Conservation (phyloP, 495 filamentous ascomycete species). For the Penicillium samsonianum region DNA sequence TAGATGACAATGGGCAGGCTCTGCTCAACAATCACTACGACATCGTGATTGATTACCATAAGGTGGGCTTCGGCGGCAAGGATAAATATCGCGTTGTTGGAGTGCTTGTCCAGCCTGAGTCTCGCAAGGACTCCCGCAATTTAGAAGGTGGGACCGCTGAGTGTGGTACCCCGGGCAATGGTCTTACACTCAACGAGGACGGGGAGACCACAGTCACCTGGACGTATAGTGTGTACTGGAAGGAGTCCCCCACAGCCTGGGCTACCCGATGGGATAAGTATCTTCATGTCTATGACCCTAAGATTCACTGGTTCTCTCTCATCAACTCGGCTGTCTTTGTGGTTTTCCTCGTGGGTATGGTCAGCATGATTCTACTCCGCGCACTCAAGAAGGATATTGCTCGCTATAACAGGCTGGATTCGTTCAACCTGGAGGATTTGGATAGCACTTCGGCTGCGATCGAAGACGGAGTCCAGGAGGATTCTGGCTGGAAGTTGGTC, state of each 20-base stretch:
- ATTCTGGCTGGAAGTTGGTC: constrained; percentile 97
- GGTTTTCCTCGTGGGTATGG: constrained; percentile 85
- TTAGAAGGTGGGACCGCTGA: constrained; percentile 57
- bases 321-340: constrained; percentile 94
- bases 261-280: constrained; percentile 98
- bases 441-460: constrained; percentile 67
- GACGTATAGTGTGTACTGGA: constrained; percentile 92
- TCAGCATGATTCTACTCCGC: constrained; percentile 82
- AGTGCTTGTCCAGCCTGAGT: constrained; percentile 79
- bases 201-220: constrained; percentile 71
- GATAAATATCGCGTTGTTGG: constrained; percentile 85
- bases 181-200: constrained; percentile 64
- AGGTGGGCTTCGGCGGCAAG: constrained; percentile 55
- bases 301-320: constrained; percentile 97
- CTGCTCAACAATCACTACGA: constrained; percentile 91
- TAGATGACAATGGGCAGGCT: constrained; percentile 56
- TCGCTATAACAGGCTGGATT: constrained; percentile 89
- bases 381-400: constrained; percentile 92
- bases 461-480: constrained; percentile 94
- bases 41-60: constrained; percentile 91
- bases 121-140: constrained; percentile 59
- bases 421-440: constrained; percentile 81
- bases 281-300: constrained; percentile 89
- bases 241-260: constrained; percentile 75
- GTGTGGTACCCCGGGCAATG: constrained; percentile 55